phyloP scores from a whole-genome alignment of 345 rosid genomes.

The Acer yangbiense region DNA sequence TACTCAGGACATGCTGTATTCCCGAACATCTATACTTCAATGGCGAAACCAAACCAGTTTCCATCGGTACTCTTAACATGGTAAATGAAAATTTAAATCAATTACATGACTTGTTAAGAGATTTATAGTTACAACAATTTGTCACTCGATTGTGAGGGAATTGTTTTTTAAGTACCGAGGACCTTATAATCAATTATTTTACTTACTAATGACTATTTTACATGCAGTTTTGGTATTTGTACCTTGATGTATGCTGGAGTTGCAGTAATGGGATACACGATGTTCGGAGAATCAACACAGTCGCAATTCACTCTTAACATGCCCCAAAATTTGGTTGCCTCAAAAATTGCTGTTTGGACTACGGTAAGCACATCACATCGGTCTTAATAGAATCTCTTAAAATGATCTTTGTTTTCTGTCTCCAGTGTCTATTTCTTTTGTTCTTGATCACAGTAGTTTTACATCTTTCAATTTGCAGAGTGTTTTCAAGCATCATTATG shows the following conservation, averaged over 20 bases:
- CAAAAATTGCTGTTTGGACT: conserved; percentile 97
- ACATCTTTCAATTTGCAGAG: neutral
- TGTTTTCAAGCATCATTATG: neutral
- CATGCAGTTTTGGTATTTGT: conserved; percentile 69
- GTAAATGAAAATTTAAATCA: conserved; percentile 33
- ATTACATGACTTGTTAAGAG: neutral
- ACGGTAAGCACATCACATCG: conserved; percentile 48
- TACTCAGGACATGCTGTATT: conserved; percentile 99
- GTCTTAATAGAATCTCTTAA: neutral
- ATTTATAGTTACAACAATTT: neutral
- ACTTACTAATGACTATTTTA: neutral
- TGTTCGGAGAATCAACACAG: conserved; percentile 76
- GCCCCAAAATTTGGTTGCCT: conserved; percentile 78
- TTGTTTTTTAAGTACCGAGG: neutral
- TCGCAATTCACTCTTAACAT: conserved; percentile 93
- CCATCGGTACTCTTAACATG: conserved; percentile 72
- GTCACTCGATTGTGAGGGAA: too few species aligned
- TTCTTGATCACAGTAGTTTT: neutral
- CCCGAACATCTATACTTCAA: conserved; percentile 91
- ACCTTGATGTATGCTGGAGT: conserved; percentile 79
- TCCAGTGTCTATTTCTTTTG: neutral
- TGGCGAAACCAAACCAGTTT: conserved; percentile 75
- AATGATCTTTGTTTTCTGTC: neutral
- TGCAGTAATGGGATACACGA: conserved; percentile 83
- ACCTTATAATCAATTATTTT: neutral